Percentiles rank a stretch among this genome's conserved stretches.
Evolutionary conservation across 2,329 filamentous ascomycete species (phyloP).

Genomic region (Xylaria sp.): DNA sequence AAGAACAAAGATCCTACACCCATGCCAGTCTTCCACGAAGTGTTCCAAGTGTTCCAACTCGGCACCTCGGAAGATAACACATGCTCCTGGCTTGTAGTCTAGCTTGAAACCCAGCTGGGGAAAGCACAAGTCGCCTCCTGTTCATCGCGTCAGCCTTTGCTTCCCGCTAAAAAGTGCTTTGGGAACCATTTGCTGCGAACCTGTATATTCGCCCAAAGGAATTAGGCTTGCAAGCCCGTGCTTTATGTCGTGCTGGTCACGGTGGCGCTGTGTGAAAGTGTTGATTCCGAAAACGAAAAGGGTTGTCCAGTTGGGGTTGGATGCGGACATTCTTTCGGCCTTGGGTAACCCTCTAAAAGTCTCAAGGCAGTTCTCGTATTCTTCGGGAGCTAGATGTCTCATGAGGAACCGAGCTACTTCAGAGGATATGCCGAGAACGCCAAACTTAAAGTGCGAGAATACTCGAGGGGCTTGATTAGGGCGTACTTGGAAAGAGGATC

Average conservation of each 20-base stretch:
- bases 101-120: slow-evolving; percentile 4
- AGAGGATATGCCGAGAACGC: slow-evolving; percentile 1
- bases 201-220: slow-evolving; percentile 5
- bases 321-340: background rate
- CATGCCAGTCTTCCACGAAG: slow-evolving; percentile 10
- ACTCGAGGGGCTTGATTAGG: background rate
- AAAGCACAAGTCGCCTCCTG: slow-evolving; percentile 9
- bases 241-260: slow-evolving; percentile 7
- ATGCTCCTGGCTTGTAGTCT: slow-evolving; percentile 5
- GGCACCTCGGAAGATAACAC: slow-evolving; percentile 8
- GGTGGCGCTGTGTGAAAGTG: slow-evolving; percentile 1
- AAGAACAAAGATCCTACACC: slow-evolving; percentile 6
- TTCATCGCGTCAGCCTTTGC: background rate
- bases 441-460: background rate
- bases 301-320: slow-evolving; percentile 1
- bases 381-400: background rate
- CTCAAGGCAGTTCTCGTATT: slow-evolving; percentile 1
- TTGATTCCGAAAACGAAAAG: slow-evolving; percentile 11
- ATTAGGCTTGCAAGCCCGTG: slow-evolving; percentile 5
- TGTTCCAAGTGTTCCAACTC: slow-evolving; percentile 11
- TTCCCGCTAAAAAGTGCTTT: too few relatives aligned
- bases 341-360: background rate
- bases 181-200: background rate
- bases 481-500: background rate
- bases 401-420: slow-evolving; percentile 1